Base-by-base conservation (phyloP, 371 early-diverging fungal species). In the Coemansia sp. region DNA sequence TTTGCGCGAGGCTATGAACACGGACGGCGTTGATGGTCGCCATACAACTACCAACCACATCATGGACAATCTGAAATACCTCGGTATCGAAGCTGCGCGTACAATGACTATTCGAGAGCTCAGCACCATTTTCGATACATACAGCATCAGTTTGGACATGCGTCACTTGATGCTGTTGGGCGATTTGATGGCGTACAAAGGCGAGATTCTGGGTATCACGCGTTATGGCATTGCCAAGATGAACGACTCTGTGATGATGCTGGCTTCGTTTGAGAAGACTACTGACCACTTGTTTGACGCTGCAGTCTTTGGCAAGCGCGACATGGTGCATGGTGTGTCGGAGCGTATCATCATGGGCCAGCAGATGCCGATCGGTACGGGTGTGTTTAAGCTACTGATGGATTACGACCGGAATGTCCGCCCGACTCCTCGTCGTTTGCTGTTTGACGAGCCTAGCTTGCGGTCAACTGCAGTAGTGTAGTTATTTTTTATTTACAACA, bases 201-300 rank as follows among this genome's bases (percentile, higher is more conserved):
- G 99, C 48, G 98, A 99, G 82, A 91, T 99, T 3, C 83, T 98
- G 24, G 99, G 99, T 70, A 98, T 99, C 66, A 99, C 99, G 23
- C 93, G 99, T 39, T 96, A 95, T 83, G 99, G 99, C 82, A 95
- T 99, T 63, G 91, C 95, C 64, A 98, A 97, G 86, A 98, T 99
- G 98, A 95, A 94, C 79, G 96, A 96, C 78, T 92, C 93, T 73
- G 99, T 99, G n/a, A 89, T 99, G 67, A 99, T 99, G 96, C 86
- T 99, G 73, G 99, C 99, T 1, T 97, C 97, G 40, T 99, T 99
- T 82, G 99, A 99, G 83, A 97, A 98, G 86, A 99, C 99, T 1
- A 94, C 97, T 0, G 99, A 99, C 75, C 98, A 99, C 75, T 83
- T 99, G 73, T 99, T 99, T 79, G 97, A 99, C 57, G 99, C 99